Evolutionary conservation across 306 rosid genomes (phyloP).

Genomic region (Crataegus laevigata): DNA sequence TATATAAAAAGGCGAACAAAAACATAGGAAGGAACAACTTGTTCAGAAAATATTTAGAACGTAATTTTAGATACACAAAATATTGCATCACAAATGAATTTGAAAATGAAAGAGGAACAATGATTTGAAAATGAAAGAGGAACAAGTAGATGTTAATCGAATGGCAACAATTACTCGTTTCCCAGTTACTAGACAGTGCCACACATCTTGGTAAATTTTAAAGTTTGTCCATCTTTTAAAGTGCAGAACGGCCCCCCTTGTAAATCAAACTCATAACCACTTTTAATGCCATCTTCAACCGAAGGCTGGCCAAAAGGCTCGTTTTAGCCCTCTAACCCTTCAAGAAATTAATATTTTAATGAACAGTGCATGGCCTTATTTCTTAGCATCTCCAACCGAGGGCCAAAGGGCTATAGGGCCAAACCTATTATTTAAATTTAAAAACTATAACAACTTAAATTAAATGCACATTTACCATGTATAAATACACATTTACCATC

Average conservation of each 20-base stretch:
- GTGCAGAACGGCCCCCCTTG: not conserved
- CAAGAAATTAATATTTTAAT: too few relatives aligned
- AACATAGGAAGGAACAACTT: conserved; percentile 9
- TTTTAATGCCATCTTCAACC: too few relatives aligned
- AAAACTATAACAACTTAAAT: too few relatives aligned
- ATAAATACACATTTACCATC: too few relatives aligned
- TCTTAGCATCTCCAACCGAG: too few relatives aligned
- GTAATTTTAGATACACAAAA: not conserved
- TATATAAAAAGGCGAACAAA: conserved; percentile 20
- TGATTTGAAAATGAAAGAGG: not conserved
- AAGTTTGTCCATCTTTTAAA: not conserved
- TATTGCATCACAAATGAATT: not conserved
- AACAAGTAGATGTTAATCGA: not conserved
- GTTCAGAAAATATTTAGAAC: not conserved
- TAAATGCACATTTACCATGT: too few relatives aligned
- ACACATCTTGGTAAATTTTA: not conserved
- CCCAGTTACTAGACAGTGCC: not conserved
- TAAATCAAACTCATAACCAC: not conserved
- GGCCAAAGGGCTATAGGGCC: too few relatives aligned
- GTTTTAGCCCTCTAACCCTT: too few relatives aligned
- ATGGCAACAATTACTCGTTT: not conserved
- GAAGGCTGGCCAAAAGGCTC: too few relatives aligned
- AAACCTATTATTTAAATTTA: too few relatives aligned
- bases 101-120: not conserved
- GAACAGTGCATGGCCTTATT: too few relatives aligned